These are phyloP conservation scores for Penicillium taxi DNA, from an alignment of 495 filamentous ascomycete genomes.

Conservation along the genomic window DNA sequence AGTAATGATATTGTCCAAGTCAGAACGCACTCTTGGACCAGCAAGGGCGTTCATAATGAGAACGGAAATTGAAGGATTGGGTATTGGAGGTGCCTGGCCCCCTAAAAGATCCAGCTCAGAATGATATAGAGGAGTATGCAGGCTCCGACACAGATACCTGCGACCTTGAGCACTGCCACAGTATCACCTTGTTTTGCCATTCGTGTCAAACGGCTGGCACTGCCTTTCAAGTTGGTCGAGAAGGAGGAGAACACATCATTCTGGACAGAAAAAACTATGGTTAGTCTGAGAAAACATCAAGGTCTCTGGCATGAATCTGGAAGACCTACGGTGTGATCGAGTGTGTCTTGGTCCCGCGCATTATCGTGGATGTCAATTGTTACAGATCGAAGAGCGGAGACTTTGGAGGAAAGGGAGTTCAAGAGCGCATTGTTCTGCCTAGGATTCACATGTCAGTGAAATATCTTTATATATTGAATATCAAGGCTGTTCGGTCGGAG, in stretches of 20 bases:
- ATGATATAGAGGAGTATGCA: conserved; percentile 71
- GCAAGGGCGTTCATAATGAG: conserved; percentile 12
- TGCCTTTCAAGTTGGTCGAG: conserved; percentile 62
- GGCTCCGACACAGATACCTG: conserved; percentile 69
- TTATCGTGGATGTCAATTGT: conserved; percentile 98
- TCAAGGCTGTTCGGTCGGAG: neutral
- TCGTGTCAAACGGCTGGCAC: conserved; percentile 74
- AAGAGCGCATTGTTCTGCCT: conserved; percentile 95
- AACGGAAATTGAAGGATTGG: neutral
- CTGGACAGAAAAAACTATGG: conserved; percentile 18
- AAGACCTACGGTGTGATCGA: conserved; percentile 70
- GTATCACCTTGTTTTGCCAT: conserved; percentile 91
- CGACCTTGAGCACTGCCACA: conserved; percentile 79
- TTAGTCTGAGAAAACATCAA: neutral
- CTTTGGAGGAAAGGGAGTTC: conserved; percentile 80
- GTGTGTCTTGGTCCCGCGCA: conserved; percentile 74
- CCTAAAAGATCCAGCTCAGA: conserved; percentile 55
- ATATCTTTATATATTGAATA: neutral
- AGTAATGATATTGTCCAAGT: no score
- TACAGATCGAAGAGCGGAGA: conserved; percentile 85
- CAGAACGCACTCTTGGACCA: conserved; percentile 18
- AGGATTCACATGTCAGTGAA: neutral
- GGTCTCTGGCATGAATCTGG: neutral
- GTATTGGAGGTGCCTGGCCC: neutral
- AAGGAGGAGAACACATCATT: conserved; percentile 57